Evolutionary conservation across 257 asterid species (phyloP), one percentile per base, ranked within the genome.

Genomic region (Penstemon newberryi): DNA sequence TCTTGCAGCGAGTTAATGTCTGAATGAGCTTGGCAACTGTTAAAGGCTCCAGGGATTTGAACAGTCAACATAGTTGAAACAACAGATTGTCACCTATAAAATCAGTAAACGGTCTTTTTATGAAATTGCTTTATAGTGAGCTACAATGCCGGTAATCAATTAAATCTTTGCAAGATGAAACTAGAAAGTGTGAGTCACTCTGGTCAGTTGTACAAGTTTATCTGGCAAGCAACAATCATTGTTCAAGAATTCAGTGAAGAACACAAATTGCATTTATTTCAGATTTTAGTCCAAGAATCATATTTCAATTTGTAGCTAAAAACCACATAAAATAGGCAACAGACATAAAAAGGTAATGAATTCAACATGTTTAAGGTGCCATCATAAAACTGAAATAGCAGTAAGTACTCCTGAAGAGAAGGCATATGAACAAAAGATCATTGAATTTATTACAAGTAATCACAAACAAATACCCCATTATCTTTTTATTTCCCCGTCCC

Each of bases 11-110:
- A 5, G 56, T 60, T 80, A 60, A 73, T 56, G 66, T 85, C 87
- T 62, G 52, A 63, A 66, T 71, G 75, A 54, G 86, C 41, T 60
- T 54, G 80, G 67, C 82, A 72, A 81, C 76, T 60, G 79, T 47
- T 79, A 51, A 82, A 77, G 45, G 80, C 71, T 72, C 84, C 84
- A 60, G 77, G 73, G 46, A 66, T 46, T 38, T 82, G 84, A 71
- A 89, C 71, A 8, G 75, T 74, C 77, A 83, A 55, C 94, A 87
- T 85, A 49, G 70, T 68, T 70, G 77, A 72, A 83, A 73, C 86
- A 79, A 78, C 78, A 77, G 63, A 71, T 10, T 42, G 47, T 73
- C 69, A 73, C 76, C 83, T 84, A 70, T 18, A 56, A 68, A 66
- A 78, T 59, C 6, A 42, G 5, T 15, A 62, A 50, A 51, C 9